Evolutionary conservation across 2,329 filamentous ascomycete species (phyloP).

Genomic region (Elsinoe batatas): DNA sequence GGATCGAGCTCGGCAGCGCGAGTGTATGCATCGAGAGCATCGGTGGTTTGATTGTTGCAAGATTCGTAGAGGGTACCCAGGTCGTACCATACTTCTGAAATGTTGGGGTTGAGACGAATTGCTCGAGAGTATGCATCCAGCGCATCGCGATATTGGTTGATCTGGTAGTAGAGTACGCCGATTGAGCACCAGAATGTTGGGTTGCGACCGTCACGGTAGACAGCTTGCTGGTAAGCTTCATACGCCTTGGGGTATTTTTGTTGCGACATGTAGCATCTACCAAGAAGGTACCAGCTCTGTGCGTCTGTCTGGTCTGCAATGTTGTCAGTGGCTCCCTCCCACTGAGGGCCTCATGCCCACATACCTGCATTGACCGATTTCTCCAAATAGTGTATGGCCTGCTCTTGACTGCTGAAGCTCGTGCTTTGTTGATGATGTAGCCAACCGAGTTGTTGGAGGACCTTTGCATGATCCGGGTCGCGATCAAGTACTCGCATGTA

Average conservation of each 20-base stretch:
- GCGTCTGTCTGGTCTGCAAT: conserved; percentile 76
- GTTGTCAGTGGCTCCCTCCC: conserved; percentile 18
- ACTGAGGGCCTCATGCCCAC: conserved; percentile 26
- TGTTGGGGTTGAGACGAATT: conserved; percentile 93
- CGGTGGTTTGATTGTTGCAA: conserved; percentile 96
- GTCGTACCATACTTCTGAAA: conserved; percentile 99
- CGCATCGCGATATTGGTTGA: conserved; percentile 97
- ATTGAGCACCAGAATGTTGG: conserved; percentile 99
- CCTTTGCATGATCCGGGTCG: conserved; percentile 93
- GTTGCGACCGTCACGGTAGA: conserved; percentile 94
- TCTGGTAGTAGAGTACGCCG: conserved; percentile 97
- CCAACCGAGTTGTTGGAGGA: conserved; percentile 95
- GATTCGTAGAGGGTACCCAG: conserved; percentile 95
- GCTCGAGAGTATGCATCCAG: conserved; percentile 95
- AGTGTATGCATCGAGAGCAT: conserved; percentile 91
- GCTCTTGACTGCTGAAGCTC: conserved; percentile 83
- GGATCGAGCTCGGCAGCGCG: conserved; percentile 91
- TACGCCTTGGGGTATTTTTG: conserved; percentile 98
- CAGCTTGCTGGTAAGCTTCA: conserved; percentile 95
- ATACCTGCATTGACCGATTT: conserved; percentile 88
- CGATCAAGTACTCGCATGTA: conserved; percentile 90
- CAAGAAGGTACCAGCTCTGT: conserved; percentile 97
- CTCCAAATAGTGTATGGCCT: conserved; percentile 92
- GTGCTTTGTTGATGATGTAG: conserved; percentile 92
- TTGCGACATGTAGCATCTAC: conserved; percentile 98